These are phyloP conservation scores for Celoporthe dispersa DNA, from an alignment of 2,329 filamentous ascomycete genomes.

Conservation along the genomic window DNA sequence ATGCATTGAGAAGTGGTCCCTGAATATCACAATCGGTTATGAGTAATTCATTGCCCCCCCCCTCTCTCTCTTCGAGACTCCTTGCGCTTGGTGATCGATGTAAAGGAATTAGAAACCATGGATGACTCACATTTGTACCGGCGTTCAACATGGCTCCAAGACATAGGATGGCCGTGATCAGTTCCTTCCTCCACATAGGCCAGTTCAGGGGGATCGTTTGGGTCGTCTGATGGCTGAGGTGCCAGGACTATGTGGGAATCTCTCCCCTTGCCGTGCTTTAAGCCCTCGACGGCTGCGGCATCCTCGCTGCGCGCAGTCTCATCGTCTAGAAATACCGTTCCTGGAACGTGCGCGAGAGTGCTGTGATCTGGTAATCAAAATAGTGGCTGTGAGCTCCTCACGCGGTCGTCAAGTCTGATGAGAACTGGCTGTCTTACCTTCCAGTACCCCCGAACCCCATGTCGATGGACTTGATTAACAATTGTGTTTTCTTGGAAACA, in stretches of 20 bases:
- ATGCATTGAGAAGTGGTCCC: constrained; percentile 11
- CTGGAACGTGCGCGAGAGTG: constrained; percentile 34
- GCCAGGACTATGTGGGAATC: constrained; percentile 47
- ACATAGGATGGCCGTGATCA: constrained; percentile 2
- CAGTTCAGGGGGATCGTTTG: constrained; percentile 51
- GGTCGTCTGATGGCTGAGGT: constrained; percentile 50
- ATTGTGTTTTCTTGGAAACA: background rate
- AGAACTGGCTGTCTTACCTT: constrained; percentile 2
- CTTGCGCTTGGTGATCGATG: too few species aligned
- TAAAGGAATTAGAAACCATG: background rate
- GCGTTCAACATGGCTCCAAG: constrained; percentile 8
- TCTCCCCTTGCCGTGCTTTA: constrained; percentile 35
- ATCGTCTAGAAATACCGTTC: constrained; percentile 36
- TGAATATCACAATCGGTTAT: background rate
- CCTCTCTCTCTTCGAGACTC: background rate
- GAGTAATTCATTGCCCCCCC: background rate
- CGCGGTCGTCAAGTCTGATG: background rate
- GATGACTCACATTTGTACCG: constrained; percentile 9
- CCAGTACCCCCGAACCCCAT: constrained; percentile 11
- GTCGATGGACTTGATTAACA: background rate
- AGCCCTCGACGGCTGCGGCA: constrained; percentile 34
- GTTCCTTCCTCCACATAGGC: constrained; percentile 40
- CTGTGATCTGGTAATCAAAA: background rate
- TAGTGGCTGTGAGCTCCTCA: background rate
- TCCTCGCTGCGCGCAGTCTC: constrained; percentile 35